These are phyloP conservation scores for Rhodosporidiobolus sp. DNA, from an alignment of 768 basidiomycete species.

Conservation along the genomic window DNA sequence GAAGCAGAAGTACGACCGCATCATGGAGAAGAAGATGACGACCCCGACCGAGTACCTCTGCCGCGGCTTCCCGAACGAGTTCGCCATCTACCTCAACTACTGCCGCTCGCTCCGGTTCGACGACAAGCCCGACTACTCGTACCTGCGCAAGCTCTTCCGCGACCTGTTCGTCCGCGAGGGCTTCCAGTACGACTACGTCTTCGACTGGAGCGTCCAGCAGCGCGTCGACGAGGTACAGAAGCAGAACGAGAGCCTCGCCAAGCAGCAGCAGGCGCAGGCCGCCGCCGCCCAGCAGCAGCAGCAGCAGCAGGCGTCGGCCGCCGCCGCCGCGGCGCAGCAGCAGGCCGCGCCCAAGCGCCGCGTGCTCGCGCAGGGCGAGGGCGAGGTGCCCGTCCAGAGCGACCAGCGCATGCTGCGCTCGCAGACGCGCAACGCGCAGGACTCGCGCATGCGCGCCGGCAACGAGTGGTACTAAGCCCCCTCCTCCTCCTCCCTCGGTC, in stretches of 20 bases:
- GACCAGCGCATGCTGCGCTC: slow-evolving; percentile 40
- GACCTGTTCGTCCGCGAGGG: slow-evolving; percentile 61
- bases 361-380: slow-evolving; percentile 10
- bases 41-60: slow-evolving; percentile 91
- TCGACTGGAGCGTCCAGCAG: slow-evolving; percentile 87
- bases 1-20: slow-evolving; percentile 99
- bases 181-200: slow-evolving; percentile 99
- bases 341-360: slow-evolving; percentile 22
- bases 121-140: slow-evolving; percentile 99
- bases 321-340: not conserved
- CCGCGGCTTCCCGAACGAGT: slow-evolving; percentile 99
- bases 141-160: slow-evolving; percentile 95
- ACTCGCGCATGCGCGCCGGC: slow-evolving; percentile 24
- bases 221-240: slow-evolving; percentile 38
- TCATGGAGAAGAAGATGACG: slow-evolving; percentile 99
- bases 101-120: slow-evolving; percentile 98
- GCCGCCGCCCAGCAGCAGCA: slow-evolving; percentile 11
- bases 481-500: not conserved
- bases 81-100: slow-evolving; percentile 98
- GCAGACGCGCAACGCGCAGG: slow-evolving; percentile 36
- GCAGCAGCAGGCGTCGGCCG: slow-evolving; percentile 1
- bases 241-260: not conserved
- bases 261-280: slow-evolving; percentile 8
- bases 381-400: slow-evolving; percentile 1
- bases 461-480: slow-evolving; percentile 35